Evolutionary conservation across 208 protist species (phyloP), one percentile per base, ranked within the genome.

Genomic region (Leishmania tropica): DNA sequence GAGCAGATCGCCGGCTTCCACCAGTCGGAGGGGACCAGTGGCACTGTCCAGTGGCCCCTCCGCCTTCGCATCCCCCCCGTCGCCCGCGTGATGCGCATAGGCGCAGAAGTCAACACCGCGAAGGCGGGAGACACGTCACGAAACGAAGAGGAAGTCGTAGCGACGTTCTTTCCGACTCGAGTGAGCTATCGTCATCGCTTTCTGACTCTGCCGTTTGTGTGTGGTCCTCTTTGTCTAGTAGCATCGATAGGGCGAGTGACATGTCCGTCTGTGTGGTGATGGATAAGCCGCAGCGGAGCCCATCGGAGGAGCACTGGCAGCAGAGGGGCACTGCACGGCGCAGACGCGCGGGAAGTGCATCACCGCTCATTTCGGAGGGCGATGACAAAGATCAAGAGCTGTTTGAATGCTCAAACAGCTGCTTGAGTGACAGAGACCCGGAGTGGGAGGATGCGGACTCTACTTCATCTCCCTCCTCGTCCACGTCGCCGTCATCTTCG

Each of bases 401-500:
- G 28, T 10, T 60, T 24, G 72, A 62, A 19, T 13, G 48, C 47
- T 45, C 28, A 62, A 19, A 13, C 11, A 40, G 72, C 48, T 62
- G n/a, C 15, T 42, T 15, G 17, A 62, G 60, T 45, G 45, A 68
- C 37, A 67, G 5, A 65, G 40, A n/a, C 37, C 15, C 58, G 7
- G 75, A 53, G 42, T 64, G 37, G 53, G 75, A 67, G 53, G 75
- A 51, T 40, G 21, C 11, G 53, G 75, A 65, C 75, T 79, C 45
- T 17, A 79, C 28, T 35, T 64, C 75, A 8, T 65, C 53, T 68
- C 40, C 42, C 28, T 67, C 35, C 11, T 79, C 56, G 24, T 45
- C 58, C 19, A n/a, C 58, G 58, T 79, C 60, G 19, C 40, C 53
- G 60, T 54, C 75, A 35, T 40, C 47, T 54, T 76, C 72, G 47